Base-by-base conservation (phyloP, 139 green algal genomes). In the Eudorina sp. region DNA sequence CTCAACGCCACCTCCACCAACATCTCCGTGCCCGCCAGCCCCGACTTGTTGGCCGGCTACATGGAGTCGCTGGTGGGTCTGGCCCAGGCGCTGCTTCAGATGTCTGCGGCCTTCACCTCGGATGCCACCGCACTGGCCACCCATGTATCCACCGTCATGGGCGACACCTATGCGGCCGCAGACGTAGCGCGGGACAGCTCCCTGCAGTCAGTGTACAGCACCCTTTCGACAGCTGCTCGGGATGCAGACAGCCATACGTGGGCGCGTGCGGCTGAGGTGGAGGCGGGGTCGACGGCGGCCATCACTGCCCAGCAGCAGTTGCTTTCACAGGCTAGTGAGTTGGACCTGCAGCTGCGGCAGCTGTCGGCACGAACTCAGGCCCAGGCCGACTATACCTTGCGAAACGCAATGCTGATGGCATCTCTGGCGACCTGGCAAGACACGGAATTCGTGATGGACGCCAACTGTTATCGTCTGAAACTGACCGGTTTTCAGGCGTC, bases 401-500 rank as follows among this genome's bases (percentile, higher is more conserved):
- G n/a, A n/a, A n/a, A 66, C 41, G 25, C 36, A 1, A n/a, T 41
- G 29, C 41, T 85, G 78, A 19, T 74, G 13, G n/a, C n/a, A 19
- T 29, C 41, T n/a, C 27, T 23, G 40, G 80, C 58, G n/a, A 14
- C 41, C 11, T 45, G 40, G 13, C 29, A 77, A 0, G 62, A 36
- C 27, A 0, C 60, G 29, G 80, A 86, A 23, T 13, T 60, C 40
- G 27, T 48, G 23, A 66, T 46, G 29, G 60, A 68, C 31, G 4
- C 80, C 13, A 60, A 68, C 29, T 86, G 80, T 45, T 86, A 86
- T 43, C 80, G 80, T 1, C 60, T 86, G 29, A 2, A 73, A 4
- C 62, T 74, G 60, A 60, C 27, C 18, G 80, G 80, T 29, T 86
- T 86, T 43, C 29, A 18, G 1, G 41, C n/a, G 18, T 0, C 41